Evolutionary conservation across 2,329 filamentous ascomycete genomes (phyloP).

Genomic region (Apiospora sp.): DNA sequence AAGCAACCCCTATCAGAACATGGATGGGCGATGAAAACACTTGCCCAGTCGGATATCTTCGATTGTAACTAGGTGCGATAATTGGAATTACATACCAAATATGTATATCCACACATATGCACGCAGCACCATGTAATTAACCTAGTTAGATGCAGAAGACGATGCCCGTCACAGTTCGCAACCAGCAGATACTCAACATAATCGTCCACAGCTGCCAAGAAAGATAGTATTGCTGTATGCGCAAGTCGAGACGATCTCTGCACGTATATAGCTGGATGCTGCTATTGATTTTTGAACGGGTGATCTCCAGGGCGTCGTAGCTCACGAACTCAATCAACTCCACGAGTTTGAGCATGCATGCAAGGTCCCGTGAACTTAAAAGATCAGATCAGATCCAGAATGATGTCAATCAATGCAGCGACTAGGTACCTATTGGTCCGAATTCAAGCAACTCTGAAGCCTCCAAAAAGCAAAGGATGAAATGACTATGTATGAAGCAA

Average conservation of each 20-base stretch:
- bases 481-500: conserved; percentile 22
- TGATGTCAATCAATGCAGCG: conserved; percentile 26
- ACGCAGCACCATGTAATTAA: background rate
- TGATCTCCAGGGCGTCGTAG: background rate
- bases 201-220: background rate
- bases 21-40: background rate
- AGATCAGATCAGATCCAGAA: conserved; percentile 17
- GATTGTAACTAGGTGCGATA: background rate
- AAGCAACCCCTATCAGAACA: background rate
- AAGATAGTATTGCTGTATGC: background rate
- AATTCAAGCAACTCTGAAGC: conserved; percentile 1
- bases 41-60: background rate
- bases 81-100: background rate
- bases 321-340: conserved; percentile 10
- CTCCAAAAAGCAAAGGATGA: conserved; percentile 22
- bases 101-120: background rate
- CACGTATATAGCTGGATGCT: no score
- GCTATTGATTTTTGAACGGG: background rate
- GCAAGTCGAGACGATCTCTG: background rate
- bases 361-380: background rate
- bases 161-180: background rate
- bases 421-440: conserved; percentile 20
- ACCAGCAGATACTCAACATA: background rate
- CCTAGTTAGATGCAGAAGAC: background rate
- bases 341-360: background rate